Conservation (phyloP, 2,329 filamentous ascomycete genomes). For the Aspergillus sp. region DNA sequence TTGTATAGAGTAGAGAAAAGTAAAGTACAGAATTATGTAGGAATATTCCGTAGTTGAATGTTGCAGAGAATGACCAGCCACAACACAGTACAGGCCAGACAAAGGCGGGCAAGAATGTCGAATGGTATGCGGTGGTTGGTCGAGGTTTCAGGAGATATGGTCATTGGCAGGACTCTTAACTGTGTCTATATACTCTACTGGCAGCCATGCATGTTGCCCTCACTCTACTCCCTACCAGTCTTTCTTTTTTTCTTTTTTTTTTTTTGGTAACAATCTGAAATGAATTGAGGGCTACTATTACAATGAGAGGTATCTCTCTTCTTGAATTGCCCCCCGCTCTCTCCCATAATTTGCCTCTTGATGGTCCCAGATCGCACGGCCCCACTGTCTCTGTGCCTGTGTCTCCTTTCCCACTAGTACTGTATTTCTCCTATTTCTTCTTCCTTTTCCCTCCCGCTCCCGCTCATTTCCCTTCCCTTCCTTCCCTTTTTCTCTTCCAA, state of each 20-base stretch:
- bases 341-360: conserved; percentile 11
- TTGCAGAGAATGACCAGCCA: not conserved
- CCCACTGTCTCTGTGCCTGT: conserved; percentile 7
- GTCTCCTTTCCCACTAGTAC: no score
- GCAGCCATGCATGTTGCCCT: no score
- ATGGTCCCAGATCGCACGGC: conserved; percentile 14
- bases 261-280: no score
- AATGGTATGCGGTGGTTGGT: conserved; percentile 1
- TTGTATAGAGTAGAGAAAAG: no score
- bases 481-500: conserved; percentile 9
- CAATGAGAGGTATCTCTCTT: no score
- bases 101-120: not conserved
- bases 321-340: not conserved
- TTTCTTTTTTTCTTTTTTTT: no score
- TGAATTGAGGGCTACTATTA: no score
- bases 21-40: no score
- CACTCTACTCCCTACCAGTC: no score
- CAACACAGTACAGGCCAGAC: not conserved
- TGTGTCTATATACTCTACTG: not conserved
- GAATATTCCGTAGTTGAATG: not conserved
- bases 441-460: conserved; percentile 1
- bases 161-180: not conserved
- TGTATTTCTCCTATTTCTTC: not conserved
- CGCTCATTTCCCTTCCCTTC: conserved; percentile 7
- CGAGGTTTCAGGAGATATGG: not conserved